Evolutionary conservation across 352 stramenopile species (phyloP).

Genomic region (Phytophthora pseudosyringae): DNA sequence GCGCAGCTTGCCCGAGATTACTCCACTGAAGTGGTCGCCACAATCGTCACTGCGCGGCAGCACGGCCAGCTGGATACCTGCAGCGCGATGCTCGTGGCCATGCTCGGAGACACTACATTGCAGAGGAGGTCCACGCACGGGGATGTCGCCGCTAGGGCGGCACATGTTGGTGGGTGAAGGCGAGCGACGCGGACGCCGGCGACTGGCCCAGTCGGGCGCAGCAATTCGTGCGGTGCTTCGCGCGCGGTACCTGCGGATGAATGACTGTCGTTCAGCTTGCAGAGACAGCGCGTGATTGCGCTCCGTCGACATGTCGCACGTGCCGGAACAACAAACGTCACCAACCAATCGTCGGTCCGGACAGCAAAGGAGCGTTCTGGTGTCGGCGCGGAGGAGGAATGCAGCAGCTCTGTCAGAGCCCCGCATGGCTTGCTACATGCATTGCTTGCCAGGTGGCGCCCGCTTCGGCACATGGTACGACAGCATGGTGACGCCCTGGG

Average conservation of each 20-base stretch:
- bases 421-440: neutral
- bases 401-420: no score
- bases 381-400: no score
- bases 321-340: neutral
- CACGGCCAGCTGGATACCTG: slow-evolving; percentile 17
- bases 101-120: neutral
- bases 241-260: slow-evolving; percentile 22
- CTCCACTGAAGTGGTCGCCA: slow-evolving; percentile 22
- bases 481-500: neutral
- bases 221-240: slow-evolving; percentile 25
- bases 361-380: no score
- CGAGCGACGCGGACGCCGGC: neutral
- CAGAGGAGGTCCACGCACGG: neutral
- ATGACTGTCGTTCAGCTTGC: slow-evolving; percentile 17
- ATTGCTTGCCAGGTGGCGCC: neutral
- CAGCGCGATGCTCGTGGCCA: neutral
- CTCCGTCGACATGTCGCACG: slow-evolving; percentile 19
- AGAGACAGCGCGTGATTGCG: slow-evolving; percentile 17
- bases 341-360: no score
- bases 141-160: neutral
- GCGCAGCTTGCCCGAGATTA: slow-evolving; percentile 17
- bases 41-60: slow-evolving; percentile 11
- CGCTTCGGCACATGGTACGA: neutral
- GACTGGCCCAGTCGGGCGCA: neutral
- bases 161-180: slow-evolving; percentile 21